Base-by-base conservation (phyloP, 2,329 filamentous ascomycete genomes). In the Exophiala phaeomuriformis region DNA sequence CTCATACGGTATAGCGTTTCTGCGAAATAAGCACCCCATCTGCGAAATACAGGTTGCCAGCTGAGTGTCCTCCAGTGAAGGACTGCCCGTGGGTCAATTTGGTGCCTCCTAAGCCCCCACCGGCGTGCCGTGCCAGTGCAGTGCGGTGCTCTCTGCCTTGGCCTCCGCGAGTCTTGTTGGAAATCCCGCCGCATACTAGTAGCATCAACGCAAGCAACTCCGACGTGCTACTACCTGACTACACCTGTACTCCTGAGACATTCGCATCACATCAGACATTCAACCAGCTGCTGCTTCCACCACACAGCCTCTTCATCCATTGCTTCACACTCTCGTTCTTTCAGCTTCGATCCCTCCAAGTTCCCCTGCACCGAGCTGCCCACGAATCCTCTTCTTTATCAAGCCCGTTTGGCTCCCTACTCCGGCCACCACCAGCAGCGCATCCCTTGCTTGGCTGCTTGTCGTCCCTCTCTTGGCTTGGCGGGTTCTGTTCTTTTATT, bases 401-500 rank as follows among this genome's bases (percentile, higher is more conserved):
- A 54, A 57, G 40, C 33, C 19, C 35, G 41, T 48, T 54, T 57
- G 45, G 55, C 51, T 44, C 43, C 28, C 37, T 36, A 51, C 37
- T 48, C 50, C 28, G 46, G 39, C 42, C 29, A 45, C 5, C 31
- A 19, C 19, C 19, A 41, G 29, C 6, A 50, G 29, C 33, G 37
- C 33, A 51, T 59, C 53, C 53, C 56, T 59, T 56, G 53, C 53
- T 59, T 56, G 42, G 56, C 56, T 48, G 44, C 56, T 39, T 30
- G 28, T 28, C 35, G 47, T 45, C 41, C 53, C 32, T 45, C 49
- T 44, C n/a, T 51, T 12, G 9, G 31, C 31, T 36, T 10, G 8
- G 29, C 32, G 9, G 42, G 29, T 9, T 4, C 12, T 8, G 40
- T 43, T 43, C 6, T 7, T 43, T n/a, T 45, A 7, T 45, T 45